phyloP scores from a whole-genome alignment of 2,329 filamentous ascomycete species.

The Scleromitrula shiraiana region DNA sequence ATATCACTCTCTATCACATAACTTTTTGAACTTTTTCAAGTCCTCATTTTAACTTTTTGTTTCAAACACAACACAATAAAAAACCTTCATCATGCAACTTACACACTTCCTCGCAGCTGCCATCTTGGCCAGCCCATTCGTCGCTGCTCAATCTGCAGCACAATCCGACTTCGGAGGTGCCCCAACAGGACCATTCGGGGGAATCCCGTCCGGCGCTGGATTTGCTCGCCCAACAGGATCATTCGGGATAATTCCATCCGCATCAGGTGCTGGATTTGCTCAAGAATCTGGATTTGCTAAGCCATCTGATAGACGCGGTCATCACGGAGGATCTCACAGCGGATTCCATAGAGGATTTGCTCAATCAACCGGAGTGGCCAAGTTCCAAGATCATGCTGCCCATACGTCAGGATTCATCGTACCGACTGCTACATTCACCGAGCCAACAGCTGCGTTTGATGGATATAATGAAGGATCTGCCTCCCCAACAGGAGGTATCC shows the following conservation, averaged over 20 bases:
- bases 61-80: not conserved
- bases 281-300: not conserved
- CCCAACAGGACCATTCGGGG: not conserved
- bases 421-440: too few relatives aligned
- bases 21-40: not conserved
- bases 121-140: not conserved
- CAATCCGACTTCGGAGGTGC: not conserved
- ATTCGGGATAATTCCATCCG: not conserved
- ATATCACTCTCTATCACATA: not conserved
- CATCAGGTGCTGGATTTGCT: not conserved
- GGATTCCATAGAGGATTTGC: not conserved
- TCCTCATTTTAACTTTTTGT: not conserved
- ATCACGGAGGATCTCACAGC: not conserved
- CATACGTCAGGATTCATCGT: too few relatives aligned
- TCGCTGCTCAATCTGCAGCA: not conserved
- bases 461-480: too few relatives aligned
- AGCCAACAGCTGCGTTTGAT: too few relatives aligned
- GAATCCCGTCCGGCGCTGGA: not conserved
- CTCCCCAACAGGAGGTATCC: too few relatives aligned
- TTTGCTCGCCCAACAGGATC: not conserved
- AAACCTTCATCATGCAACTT: slow-evolving; percentile 3
- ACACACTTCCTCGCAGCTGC: slow-evolving; percentile 3
- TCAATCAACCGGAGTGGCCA: not conserved
- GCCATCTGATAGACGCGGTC: not conserved
- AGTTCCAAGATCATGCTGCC: too few relatives aligned